Evolutionary conservation across 2,329 filamentous ascomycete species (phyloP), one percentile per base, ranked within the genome.

Genomic region (Sporothrix sp.): DNA sequence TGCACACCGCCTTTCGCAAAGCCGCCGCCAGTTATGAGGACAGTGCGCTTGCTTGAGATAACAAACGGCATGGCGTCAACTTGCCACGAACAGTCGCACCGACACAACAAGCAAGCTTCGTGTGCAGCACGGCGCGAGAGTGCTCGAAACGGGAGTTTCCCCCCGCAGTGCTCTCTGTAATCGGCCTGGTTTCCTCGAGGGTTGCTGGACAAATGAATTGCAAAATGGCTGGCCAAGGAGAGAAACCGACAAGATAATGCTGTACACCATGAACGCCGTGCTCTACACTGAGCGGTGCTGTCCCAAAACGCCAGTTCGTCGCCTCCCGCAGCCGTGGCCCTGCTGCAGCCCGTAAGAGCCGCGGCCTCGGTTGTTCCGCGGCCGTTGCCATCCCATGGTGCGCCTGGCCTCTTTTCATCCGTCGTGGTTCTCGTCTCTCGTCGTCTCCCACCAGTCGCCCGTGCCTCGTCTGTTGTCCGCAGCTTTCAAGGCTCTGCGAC

Each of bases 41-140:
- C n/a, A n/a, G n/a, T n/a, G n/a, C n/a, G n/a, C n/a, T n/a, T n/a
- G n/a, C 21, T 37, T 11, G 20, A 42, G 51, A 57, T 55, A 60
- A 57, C 67, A 67, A 71, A 71, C 70, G 59, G 61, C 61, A 66
- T 56, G 59, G 55, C 63, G 60, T 60, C 57, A 58, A 64, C 48
- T 54, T 58, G 54, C 65, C 68, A 71, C 68, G 68, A 63, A 67
- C 33, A 37, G n/a, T n/a, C n/a, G n/a, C n/a, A n/a, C n/a, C n/a
- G n/a, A n/a, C n/a, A n/a, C n/a, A n/a, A n/a, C n/a, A n/a, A n/a
- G n/a, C n/a, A n/a, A n/a, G n/a, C n/a, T n/a, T n/a, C n/a, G n/a
- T n/a, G n/a, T n/a, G n/a, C n/a, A n/a, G n/a, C n/a, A n/a, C n/a
- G n/a, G n/a, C n/a, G n/a, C n/a, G n/a, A n/a, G n/a, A n/a, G n/a